Base-by-base conservation (phyloP, 2,329 filamentous ascomycete genomes). In the Penicillium hordei region DNA sequence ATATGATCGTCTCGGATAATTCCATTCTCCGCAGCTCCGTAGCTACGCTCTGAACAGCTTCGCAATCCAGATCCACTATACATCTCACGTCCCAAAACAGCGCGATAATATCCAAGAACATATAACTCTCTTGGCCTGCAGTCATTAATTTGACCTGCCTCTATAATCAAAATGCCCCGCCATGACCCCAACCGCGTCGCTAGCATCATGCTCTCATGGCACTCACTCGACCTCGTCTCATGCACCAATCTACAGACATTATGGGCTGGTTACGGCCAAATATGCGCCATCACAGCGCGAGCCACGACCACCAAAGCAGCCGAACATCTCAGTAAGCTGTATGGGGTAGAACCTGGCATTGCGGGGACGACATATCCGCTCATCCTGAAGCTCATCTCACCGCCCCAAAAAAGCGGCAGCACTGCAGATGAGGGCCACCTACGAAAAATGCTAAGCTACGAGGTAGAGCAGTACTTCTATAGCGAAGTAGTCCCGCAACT, bases 391-490 rank as follows among this genome's bases (percentile, higher is more conserved):
- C 76, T 86, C 52, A 84, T 88, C 39, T 80, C 80, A 0, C 84
- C 84, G 7, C 83, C 84, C 0, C 58, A 49, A 4, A 55, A 70
- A 39, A 52, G 58, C 31, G 60, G 52, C 0, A 64, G 59, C 27
- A 63, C 63, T n/a, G 3, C 48, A 15, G 82, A 86, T 38, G 86
- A 89, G 65, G 85, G 86, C 0, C 86, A 89, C 61, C 64, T 84
- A 0, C 81, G 87, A 7, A 89, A 89, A 66, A 81, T 89, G 58
- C 70, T 89, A 29, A 88, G 85, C 66, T 89, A 89, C 62, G 79
- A 86, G 45, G 84, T 88, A 4, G 87, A 89, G 70, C 85, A 87
- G 65, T 82, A 81, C 62, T 89, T 89, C 62, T 89, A 89, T 68
- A 75, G 74, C 1, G 69, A 81, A 2, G 70, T 89, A 12, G 84